Percentiles rank a stretch among this genome's conserved stretches.
Conservation (phyloP, 1,284 basidiomycete genomes). For the Melampsora americana region DNA sequence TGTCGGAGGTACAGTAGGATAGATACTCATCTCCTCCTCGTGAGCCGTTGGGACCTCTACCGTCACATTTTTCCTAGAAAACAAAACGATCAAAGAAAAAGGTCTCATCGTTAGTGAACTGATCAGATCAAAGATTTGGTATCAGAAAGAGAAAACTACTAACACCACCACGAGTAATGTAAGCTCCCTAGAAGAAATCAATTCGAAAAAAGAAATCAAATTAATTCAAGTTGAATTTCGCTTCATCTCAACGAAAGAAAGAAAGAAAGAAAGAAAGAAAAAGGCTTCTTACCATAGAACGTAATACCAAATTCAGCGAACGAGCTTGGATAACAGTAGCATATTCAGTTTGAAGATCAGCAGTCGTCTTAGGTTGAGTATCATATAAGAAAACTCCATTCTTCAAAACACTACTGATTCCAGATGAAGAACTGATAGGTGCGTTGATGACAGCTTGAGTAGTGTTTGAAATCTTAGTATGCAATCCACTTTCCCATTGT, state of each 20-base stretch:
- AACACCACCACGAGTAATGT: conserved; percentile 16
- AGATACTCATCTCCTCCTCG: conserved; percentile 6
- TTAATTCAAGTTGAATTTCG: not conserved
- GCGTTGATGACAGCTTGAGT: conserved; percentile 37
- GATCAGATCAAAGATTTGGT: not conserved
- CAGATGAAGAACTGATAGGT: conserved; percentile 17
- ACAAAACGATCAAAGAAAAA: not conserved
- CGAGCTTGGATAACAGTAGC: conserved; percentile 18
- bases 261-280: too few species aligned
- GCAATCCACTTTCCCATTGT: conserved; percentile 38
- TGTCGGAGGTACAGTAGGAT: conserved; percentile 31
- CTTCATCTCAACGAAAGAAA: not conserved
- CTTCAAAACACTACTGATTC: conserved; percentile 18
- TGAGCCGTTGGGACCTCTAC: conserved; percentile 31
- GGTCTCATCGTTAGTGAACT: not conserved
- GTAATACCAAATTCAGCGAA: not conserved
- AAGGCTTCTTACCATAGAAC: conserved; percentile 1
- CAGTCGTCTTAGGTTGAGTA: conserved; percentile 6
- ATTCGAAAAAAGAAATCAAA: not conserved
- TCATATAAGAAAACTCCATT: conserved; percentile 35
- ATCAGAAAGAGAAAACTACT: not conserved
- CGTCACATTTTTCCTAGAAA: conserved; percentile 27
- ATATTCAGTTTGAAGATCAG: conserved; percentile 17
- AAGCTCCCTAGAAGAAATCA: conserved; percentile 22
- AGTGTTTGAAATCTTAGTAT: conserved; percentile 28